A percentile compares a stretch with the other conserved stretches of the same genome.
phyloP scores from a whole-genome alignment of 2,329 filamentous ascomycete genomes.

The Fusarium devonianum region DNA sequence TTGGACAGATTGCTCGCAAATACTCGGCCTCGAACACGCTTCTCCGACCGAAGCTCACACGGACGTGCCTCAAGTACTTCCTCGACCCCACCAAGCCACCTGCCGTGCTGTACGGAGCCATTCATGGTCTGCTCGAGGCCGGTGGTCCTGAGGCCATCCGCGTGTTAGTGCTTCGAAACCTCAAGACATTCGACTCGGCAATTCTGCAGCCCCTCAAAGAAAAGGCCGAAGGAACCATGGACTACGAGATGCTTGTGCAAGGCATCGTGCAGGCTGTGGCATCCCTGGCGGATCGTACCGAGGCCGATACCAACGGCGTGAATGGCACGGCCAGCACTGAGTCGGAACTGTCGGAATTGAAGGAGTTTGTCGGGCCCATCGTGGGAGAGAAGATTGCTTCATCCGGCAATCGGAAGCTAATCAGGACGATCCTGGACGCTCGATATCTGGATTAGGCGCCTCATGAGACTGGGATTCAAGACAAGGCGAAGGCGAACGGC shows the following conservation, averaged over 20 bases:
- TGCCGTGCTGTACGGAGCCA: slow-evolving; percentile 86
- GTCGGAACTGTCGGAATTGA: slow-evolving; percentile 54
- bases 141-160: slow-evolving; percentile 70
- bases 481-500: slow-evolving; percentile 37
- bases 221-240: slow-evolving; percentile 57
- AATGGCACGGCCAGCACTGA: slow-evolving; percentile 48
- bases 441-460: slow-evolving; percentile 55
- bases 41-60: slow-evolving; percentile 84
- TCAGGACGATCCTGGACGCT: slow-evolving; percentile 62
- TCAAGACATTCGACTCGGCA: slow-evolving; percentile 60
- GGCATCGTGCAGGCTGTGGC: slow-evolving; percentile 63
- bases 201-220: slow-evolving; percentile 63
- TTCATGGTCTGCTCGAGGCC: slow-evolving; percentile 79
- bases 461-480: slow-evolving; percentile 1
- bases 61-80: slow-evolving; percentile 93
- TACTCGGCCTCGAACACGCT: slow-evolving; percentile 83
- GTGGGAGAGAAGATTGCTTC: slow-evolving; percentile 58
- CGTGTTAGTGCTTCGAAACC: slow-evolving; percentile 62
- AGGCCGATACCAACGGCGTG: slow-evolving; percentile 49
- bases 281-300: slow-evolving; percentile 50
- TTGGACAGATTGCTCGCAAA: slow-evolving; percentile 80
- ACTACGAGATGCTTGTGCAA: slow-evolving; percentile 63
- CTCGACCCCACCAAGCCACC: slow-evolving; percentile 85
- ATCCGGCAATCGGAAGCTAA: slow-evolving; percentile 56
- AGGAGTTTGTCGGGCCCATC: slow-evolving; percentile 63